Percentiles rank a stretch among this genome's conserved stretches.
These are phyloP conservation scores for Tagetes patula DNA, from an alignment of 129 eudicot genomes.

Conservation along the genomic window DNA sequence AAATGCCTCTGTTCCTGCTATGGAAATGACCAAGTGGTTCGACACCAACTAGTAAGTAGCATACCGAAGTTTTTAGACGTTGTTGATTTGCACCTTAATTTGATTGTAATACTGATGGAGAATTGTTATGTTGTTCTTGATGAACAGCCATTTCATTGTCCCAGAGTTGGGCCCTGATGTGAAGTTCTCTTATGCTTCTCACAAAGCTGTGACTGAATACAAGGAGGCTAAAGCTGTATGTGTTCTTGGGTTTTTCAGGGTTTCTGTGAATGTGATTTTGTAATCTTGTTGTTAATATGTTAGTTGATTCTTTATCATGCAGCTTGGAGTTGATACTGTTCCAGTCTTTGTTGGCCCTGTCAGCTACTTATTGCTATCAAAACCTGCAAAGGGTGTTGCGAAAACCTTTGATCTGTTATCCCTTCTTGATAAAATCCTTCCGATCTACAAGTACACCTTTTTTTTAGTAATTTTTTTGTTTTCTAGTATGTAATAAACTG, in stretches of 20 bases:
- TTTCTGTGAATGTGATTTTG: background rate
- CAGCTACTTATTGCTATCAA: conserved; percentile 8
- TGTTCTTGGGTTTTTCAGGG: conserved; percentile 1
- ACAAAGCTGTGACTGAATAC: conserved; percentile 98
- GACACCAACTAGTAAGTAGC: conserved; percentile 99
- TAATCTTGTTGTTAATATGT: background rate
- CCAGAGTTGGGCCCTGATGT: conserved; percentile 99
- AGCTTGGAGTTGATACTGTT: conserved; percentile 1
- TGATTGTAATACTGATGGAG: background rate
- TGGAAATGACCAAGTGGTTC: conserved; percentile 99
- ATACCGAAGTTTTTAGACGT: background rate
- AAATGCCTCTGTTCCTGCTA: conserved; percentile 98
- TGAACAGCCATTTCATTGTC: conserved; percentile 92
- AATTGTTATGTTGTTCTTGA: background rate
- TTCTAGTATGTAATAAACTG: background rate
- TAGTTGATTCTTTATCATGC: background rate
- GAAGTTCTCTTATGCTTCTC: conserved; percentile 87
- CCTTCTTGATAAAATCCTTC: conserved; percentile 7
- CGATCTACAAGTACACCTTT: conserved; percentile 1
- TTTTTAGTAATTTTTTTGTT: background rate
- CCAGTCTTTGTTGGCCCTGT: conserved; percentile 3
- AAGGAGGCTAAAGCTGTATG: conserved; percentile 99
- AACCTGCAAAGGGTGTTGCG: conserved; percentile 1
- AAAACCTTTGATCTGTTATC: conserved; percentile 6
- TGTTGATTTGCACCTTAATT: background rate